Evolutionary conservation across 169 alveolate species (phyloP).

Genomic region (Perkinsus chesapeaki): DNA sequence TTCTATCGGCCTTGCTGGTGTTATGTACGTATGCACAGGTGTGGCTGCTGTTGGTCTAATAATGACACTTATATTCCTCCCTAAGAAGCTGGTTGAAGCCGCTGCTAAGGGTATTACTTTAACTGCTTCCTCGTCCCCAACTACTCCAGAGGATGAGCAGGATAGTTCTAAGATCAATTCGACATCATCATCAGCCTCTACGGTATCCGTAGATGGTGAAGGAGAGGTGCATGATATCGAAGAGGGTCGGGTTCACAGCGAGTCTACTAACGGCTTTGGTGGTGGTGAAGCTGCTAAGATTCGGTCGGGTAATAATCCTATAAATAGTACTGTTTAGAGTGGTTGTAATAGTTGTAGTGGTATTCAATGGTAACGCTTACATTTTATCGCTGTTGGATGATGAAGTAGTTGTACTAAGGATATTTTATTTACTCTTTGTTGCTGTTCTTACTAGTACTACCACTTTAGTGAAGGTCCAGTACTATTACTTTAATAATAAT

Average conservation of each 20-base stretch:
- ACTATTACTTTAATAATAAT: too few species aligned
- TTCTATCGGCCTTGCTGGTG: constrained; percentile 8
- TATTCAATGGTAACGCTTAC: not conserved
- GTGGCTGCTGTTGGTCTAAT: not conserved
- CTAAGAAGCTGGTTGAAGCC: constrained; percentile 4
- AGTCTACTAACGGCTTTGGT: not conserved
- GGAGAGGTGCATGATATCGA: not conserved
- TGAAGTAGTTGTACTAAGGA: not conserved
- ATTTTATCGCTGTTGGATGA: too few species aligned
- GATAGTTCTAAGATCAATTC: not conserved
- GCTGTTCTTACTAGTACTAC: not conserved
- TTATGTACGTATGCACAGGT: not conserved
- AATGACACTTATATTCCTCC: not conserved
- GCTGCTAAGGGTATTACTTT: constrained; percentile 2
- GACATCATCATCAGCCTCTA: not conserved
- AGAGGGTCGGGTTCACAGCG: not conserved
- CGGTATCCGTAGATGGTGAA: not conserved
- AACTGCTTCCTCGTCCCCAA: not conserved
- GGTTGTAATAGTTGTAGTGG: not conserved
- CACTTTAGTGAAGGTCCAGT: not conserved
- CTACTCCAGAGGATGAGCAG: not conserved
- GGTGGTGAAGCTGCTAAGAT: not conserved
- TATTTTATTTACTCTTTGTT: not conserved
- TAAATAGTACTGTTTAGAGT: not conserved
- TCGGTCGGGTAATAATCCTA: not conserved